These are phyloP conservation scores for Neofusicoccum sp. DNA, from an alignment of 2,329 filamentous ascomycete species.

Conservation along the genomic window DNA sequence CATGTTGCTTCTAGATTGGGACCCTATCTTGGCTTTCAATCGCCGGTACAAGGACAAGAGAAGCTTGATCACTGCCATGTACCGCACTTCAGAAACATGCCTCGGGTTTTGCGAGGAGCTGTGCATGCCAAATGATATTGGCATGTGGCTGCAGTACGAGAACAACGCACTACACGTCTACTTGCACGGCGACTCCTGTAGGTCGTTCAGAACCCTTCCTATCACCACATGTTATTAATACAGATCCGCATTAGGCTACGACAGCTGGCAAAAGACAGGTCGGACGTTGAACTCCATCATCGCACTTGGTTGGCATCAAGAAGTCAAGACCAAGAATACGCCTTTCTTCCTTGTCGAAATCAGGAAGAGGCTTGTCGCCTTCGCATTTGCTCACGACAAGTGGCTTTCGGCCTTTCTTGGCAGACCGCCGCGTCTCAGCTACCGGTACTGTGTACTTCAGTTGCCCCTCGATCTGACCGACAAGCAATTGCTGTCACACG, in stretches of 20 bases:
- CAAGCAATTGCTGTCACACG: slow-evolving; percentile 50
- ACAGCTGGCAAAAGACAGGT: slow-evolving; percentile 37
- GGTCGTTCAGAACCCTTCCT: slow-evolving; percentile 16
- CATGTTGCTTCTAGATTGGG: slow-evolving; percentile 29
- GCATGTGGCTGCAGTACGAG: slow-evolving; percentile 39
- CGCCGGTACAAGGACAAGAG: slow-evolving; percentile 6
- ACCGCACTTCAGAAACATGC: slow-evolving; percentile 35
- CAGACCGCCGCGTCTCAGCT: slow-evolving; percentile 55
- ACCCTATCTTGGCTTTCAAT: slow-evolving; percentile 26
- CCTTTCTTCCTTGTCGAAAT: slow-evolving; percentile 40
- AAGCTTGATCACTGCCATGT: slow-evolving; percentile 21
- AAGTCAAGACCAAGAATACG: slow-evolving; percentile 25
- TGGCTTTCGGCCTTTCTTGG: slow-evolving; percentile 56
- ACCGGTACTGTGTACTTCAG: slow-evolving; percentile 58
- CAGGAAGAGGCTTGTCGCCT: slow-evolving; percentile 37
- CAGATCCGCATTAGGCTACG: slow-evolving; percentile 27
- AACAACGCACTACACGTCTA: slow-evolving; percentile 31
- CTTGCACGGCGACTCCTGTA: slow-evolving; percentile 35
- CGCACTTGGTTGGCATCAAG: slow-evolving; percentile 41
- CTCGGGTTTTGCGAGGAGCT: slow-evolving; percentile 36
- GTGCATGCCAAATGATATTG: slow-evolving; percentile 37
- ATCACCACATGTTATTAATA: background rate
- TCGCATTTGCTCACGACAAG: slow-evolving; percentile 50
- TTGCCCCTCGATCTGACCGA: slow-evolving; percentile 59
- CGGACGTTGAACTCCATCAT: slow-evolving; percentile 33